Percentiles rank a stretch among this genome's conserved stretches.
Conservation (phyloP, 2,329 filamentous ascomycete species). For the Ceratocystis diversiconidia region DNA sequence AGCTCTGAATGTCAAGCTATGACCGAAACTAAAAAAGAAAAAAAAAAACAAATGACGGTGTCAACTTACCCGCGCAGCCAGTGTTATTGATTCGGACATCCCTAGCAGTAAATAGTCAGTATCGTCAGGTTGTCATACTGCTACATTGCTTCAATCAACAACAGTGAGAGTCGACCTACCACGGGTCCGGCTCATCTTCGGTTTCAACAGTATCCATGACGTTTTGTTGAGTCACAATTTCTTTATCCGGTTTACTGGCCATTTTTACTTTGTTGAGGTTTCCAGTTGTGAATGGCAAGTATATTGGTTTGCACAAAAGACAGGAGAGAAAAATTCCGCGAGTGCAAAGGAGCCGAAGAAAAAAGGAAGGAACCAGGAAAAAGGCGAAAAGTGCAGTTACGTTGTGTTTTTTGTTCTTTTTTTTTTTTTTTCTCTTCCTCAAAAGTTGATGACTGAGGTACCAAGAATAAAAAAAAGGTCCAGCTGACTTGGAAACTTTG, state of each 20-base stretch:
- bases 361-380: background rate
- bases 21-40: background rate
- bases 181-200: constrained; percentile 89
- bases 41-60: too few relatives aligned
- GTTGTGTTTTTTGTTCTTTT: background rate
- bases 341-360: background rate
- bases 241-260: constrained; percentile 28
- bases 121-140: background rate
- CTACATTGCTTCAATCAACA: background rate
- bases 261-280: background rate
- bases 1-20: background rate
- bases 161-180: constrained; percentile 38
- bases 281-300: background rate
- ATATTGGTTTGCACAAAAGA: background rate
- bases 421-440: background rate
- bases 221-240: constrained; percentile 22
- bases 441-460: background rate
- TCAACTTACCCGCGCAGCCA: constrained; percentile 64
- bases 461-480: background rate
- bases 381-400: background rate
- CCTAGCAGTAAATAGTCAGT: constrained; percentile 30
- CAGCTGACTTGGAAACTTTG: background rate
- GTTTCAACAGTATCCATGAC: constrained; percentile 29
- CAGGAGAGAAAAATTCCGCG: background rate
- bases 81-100: constrained; percentile 97